These are phyloP conservation scores for Mycena capillaripes DNA, from an alignment of 768 basidiomycete genomes.

Conservation along the genomic window DNA sequence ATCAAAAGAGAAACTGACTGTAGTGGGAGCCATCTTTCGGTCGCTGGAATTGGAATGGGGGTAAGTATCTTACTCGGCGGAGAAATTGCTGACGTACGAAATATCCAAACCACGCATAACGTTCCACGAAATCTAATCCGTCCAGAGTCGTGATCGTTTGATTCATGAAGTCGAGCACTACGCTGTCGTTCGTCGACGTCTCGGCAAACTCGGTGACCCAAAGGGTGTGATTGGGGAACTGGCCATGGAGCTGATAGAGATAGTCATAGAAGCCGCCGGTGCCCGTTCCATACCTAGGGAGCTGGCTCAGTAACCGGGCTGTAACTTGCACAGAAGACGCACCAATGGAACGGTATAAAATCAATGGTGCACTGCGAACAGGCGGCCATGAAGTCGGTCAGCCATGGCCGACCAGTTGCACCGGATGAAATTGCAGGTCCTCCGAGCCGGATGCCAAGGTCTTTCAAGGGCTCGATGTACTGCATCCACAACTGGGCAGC, in stretches of 20 bases:
- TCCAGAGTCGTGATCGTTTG: slow-evolving; percentile 70
- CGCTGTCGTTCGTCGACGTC: slow-evolving; percentile 61
- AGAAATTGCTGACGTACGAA: slow-evolving; percentile 50
- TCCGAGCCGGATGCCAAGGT: slow-evolving; percentile 63
- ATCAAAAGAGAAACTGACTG: slow-evolving; percentile 49
- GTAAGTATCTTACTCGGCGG: slow-evolving; percentile 13
- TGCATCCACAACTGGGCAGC: slow-evolving; percentile 71
- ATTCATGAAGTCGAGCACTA: slow-evolving; percentile 70
- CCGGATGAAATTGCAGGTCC: slow-evolving; percentile 71
- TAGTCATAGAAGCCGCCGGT: slow-evolving; percentile 68
- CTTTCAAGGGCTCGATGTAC: slow-evolving; percentile 69
- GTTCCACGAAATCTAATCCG: slow-evolving; percentile 67
- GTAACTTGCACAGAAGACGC: slow-evolving; percentile 42
- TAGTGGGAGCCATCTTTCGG: slow-evolving; percentile 55
- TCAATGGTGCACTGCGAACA: slow-evolving; percentile 66
- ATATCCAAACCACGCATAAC: slow-evolving; percentile 76
- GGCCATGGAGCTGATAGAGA: slow-evolving; percentile 64
- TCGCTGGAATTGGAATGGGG: slow-evolving; percentile 52
- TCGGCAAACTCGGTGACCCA: slow-evolving; percentile 80
- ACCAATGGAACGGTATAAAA: slow-evolving; percentile 67
- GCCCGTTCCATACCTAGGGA: slow-evolving; percentile 69
- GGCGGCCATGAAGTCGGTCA: slow-evolving; percentile 64
- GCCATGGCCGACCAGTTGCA: slow-evolving; percentile 67
- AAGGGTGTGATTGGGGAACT: slow-evolving; percentile 64
- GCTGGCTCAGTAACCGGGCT: slow-evolving; percentile 39